Evolutionary conservation across 257 asterid genomes (phyloP).

Genomic region (Schizonepeta tenuifolia): DNA sequence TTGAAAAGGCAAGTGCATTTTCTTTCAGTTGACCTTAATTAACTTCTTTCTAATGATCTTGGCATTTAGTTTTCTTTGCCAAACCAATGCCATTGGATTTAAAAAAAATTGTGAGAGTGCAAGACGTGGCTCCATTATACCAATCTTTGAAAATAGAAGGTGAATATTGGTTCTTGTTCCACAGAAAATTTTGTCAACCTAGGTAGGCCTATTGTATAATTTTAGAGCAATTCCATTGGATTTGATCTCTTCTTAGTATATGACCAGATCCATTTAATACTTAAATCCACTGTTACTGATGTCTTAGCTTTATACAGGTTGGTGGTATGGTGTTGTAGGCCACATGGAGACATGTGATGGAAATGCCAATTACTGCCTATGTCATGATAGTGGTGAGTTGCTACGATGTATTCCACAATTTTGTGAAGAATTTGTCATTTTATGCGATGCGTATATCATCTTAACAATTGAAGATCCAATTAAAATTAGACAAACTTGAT

Average conservation of each 20-base stretch:
- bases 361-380: conserved; percentile 64
- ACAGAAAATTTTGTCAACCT: conserved; percentile 34
- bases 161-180: conserved; percentile 38
- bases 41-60: conserved; percentile 29
- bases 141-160: conserved; percentile 29
- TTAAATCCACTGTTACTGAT: conserved; percentile 36
- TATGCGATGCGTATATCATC: conserved; percentile 16
- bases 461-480: conserved; percentile 12
- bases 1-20: conserved; percentile 26
- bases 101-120: neutral
- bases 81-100: neutral
- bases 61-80: conserved; percentile 13
- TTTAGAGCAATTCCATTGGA: conserved; percentile 26
- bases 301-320: conserved; percentile 57
- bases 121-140: neutral
- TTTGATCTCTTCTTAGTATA: conserved; percentile 31
- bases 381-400: conserved; percentile 81
- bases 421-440: conserved; percentile 7
- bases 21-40: conserved; percentile 29
- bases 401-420: conserved; percentile 30
- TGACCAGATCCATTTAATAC: conserved; percentile 36
- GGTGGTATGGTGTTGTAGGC: conserved; percentile 99
- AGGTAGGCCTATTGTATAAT: conserved; percentile 16
- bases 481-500: conserved; percentile 8
- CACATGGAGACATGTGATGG: conserved; percentile 93